These are phyloP conservation scores for Dipodascus albidus DNA, from an alignment of 805 yeast genomes.

Conservation along the genomic window DNA sequence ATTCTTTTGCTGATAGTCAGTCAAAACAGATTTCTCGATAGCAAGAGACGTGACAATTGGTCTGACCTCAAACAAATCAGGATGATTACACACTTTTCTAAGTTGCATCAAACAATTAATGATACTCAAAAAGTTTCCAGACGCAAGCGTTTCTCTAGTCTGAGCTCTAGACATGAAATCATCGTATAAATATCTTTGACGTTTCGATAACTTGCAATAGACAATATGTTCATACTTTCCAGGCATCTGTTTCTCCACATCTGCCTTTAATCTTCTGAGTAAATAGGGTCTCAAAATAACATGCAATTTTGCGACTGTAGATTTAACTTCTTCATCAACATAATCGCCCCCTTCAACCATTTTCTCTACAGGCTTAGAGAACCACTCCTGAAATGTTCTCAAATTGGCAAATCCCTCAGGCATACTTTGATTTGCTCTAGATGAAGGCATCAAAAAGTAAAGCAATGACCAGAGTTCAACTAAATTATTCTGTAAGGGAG, in stretches of 20 bases:
- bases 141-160: constrained; percentile 83
- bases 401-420: constrained; percentile 94
- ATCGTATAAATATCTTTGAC: constrained; percentile 86
- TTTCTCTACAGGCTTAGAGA: constrained; percentile 92
- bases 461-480: constrained; percentile 94
- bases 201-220: constrained; percentile 80
- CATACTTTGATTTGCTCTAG: constrained; percentile 47
- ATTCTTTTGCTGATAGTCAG: constrained; percentile 35
- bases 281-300: constrained; percentile 89
- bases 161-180: constrained; percentile 97
- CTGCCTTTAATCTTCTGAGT: constrained; percentile 82
- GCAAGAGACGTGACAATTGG: constrained; percentile 89
- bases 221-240: constrained; percentile 93
- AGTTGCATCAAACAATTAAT: constrained; percentile 96
- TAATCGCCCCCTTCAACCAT: constrained; percentile 75
- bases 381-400: constrained; percentile 96
- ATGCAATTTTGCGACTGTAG: constrained; percentile 80
- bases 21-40: constrained; percentile 49
- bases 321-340: constrained; percentile 54
- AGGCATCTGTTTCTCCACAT: constrained; percentile 98
- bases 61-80: constrained; percentile 90
- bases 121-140: constrained; percentile 89
- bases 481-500: constrained; percentile 90
- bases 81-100: constrained; percentile 93
- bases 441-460: constrained; percentile 91